Conservation (phyloP, 352 stramenopile genomes). For the Phytophthora sojae region DNA sequence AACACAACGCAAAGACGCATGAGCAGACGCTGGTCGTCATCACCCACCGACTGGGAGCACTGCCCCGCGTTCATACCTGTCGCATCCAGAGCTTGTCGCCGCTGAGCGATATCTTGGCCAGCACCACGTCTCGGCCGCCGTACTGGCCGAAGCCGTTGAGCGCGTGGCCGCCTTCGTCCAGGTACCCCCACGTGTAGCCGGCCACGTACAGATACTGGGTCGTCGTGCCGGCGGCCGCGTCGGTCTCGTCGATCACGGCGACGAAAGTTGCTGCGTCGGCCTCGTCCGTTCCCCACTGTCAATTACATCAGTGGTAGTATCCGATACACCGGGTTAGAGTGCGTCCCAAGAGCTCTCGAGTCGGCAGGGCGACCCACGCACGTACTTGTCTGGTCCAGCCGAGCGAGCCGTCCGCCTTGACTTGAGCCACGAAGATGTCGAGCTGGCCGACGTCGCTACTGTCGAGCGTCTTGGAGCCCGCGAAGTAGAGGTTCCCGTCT, state of each 20-base stretch:
- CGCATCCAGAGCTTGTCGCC: conserved; percentile 73
- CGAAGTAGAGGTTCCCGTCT: conserved; percentile 67
- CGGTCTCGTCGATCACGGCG: conserved; percentile 59
- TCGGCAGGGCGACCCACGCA: not conserved
- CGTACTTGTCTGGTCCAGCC: conserved; percentile 62
- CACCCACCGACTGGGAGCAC: too few species aligned
- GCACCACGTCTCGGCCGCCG: conserved; percentile 71
- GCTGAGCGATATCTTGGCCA: conserved; percentile 59
- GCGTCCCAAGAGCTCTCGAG: not conserved
- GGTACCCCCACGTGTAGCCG: conserved; percentile 71
- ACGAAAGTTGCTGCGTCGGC: conserved; percentile 65
- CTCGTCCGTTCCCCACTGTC: conserved; percentile 55
- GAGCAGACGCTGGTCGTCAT: not conserved
- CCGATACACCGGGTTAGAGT: too few species aligned
- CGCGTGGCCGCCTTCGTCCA: conserved; percentile 75
- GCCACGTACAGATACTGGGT: conserved; percentile 63
- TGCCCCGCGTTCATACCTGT: conserved; percentile 40
- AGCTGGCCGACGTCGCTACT: conserved; percentile 35
- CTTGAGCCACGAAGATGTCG: conserved; percentile 62
- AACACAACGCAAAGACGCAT: not conserved
- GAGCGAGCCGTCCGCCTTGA: conserved; percentile 55
- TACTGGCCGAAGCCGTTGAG: conserved; percentile 79
- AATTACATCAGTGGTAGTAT: too few species aligned
- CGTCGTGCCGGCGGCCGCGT: conserved; percentile 4
- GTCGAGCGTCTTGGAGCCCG: conserved; percentile 52